Evolutionary conservation across 2,329 filamentous ascomycete genomes (phyloP).

Genomic region (Cordyceps cicadae): DNA sequence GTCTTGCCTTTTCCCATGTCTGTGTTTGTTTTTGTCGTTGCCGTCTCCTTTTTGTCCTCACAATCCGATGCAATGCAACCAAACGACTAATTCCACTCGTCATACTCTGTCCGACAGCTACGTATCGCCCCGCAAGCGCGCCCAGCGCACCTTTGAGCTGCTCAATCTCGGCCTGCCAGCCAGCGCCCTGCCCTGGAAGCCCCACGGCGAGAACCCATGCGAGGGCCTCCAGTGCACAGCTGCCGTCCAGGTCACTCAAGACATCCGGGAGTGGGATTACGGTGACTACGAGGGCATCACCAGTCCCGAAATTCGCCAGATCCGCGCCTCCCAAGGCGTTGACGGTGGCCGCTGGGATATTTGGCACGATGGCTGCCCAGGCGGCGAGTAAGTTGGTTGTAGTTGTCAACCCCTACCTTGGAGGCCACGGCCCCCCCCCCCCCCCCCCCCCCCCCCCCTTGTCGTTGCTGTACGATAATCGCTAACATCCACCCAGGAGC

Average conservation of each 20-base stretch:
- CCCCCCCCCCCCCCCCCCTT: too few species aligned
- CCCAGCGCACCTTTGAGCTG: slow-evolving; percentile 84
- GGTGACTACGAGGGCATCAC: slow-evolving; percentile 80
- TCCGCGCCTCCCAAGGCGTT: slow-evolving; percentile 49
- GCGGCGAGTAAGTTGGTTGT: slow-evolving; percentile 59
- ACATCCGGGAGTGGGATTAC: slow-evolving; percentile 81
- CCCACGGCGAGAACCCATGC: slow-evolving; percentile 31
- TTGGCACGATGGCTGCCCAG: slow-evolving; percentile 80
- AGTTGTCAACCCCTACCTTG: background rate
- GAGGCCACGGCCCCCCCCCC: too few species aligned
- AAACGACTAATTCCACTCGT: too few species aligned
- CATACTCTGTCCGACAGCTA: slow-evolving; percentile 41
- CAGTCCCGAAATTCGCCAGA: slow-evolving; percentile 55
- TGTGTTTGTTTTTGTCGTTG: background rate
- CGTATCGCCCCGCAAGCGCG: slow-evolving; percentile 76
- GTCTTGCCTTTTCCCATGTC: background rate
- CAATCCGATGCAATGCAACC: background rate
- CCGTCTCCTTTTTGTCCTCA: background rate
- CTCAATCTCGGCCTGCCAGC: slow-evolving; percentile 65
- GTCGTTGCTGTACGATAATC: background rate
- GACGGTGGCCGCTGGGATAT: slow-evolving; percentile 63
- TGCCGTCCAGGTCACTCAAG: slow-evolving; percentile 58
- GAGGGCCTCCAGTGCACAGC: slow-evolving; percentile 45
- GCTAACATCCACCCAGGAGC: slow-evolving; percentile 35
- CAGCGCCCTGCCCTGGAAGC: slow-evolving; percentile 60